Evolutionary conservation across 495 filamentous ascomycete genomes (phyloP).

Genomic region (Tuber aestivum): DNA sequence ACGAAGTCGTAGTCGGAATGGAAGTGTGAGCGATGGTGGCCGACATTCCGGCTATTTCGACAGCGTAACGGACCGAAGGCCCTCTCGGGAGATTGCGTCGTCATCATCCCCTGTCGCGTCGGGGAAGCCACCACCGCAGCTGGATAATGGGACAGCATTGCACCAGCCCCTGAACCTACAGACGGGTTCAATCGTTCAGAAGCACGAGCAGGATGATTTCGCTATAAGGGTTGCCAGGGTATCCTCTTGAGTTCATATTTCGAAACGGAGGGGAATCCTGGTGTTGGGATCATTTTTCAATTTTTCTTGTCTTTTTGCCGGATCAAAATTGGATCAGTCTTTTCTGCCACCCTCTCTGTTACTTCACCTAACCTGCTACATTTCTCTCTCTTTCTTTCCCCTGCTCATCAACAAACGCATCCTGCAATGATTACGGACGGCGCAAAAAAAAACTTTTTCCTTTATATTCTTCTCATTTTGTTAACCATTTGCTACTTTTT

Average conservation of each 20-base stretch:
- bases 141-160: constrained; percentile 40
- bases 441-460: background rate
- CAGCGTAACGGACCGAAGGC: constrained; percentile 47
- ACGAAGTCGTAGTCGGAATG: constrained; percentile 48
- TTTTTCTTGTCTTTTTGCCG: constrained; percentile 33
- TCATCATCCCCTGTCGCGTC: constrained; percentile 41
- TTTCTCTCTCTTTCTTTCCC: background rate
- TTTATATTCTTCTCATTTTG: constrained; percentile 7
- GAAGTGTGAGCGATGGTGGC: constrained; percentile 44
- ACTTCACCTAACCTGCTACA: constrained; percentile 11
- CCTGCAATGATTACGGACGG: constrained; percentile 6
- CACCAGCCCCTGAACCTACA: constrained; percentile 19
- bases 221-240: constrained; percentile 39
- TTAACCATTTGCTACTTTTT: constrained; percentile 13
- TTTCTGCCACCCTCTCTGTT: constrained; percentile 23
- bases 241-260: constrained; percentile 23
- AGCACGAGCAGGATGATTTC: constrained; percentile 32
- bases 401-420: constrained; percentile 7
- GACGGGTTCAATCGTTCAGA: constrained; percentile 6
- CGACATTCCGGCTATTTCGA: constrained; percentile 45
- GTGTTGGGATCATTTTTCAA: constrained; percentile 14
- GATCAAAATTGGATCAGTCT: constrained; percentile 26
- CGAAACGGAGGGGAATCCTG: constrained; percentile 1
- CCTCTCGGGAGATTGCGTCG: constrained; percentile 44
- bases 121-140: constrained; percentile 46